These are phyloP conservation scores for Diaporthe longicolla DNA, from an alignment of 2,329 filamentous ascomycete genomes.

Conservation along the genomic window DNA sequence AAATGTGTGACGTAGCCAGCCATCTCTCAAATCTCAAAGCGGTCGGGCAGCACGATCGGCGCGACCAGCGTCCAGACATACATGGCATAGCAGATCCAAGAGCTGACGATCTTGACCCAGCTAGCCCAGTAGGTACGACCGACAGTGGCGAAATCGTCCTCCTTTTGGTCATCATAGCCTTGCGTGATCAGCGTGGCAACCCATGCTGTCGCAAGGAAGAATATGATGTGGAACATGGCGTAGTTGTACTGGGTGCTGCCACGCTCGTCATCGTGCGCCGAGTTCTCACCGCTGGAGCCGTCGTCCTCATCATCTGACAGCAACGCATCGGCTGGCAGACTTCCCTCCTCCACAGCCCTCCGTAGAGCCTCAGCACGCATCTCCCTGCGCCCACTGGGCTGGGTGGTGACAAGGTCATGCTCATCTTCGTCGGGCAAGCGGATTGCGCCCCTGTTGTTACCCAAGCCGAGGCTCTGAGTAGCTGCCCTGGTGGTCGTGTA, in stretches of 20 bases:
- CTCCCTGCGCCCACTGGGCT: conserved; percentile 83
- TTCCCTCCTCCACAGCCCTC: conserved; percentile 92
- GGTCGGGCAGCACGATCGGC: conserved; percentile 86
- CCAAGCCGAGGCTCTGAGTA: conserved; percentile 86
- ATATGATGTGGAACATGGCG: conserved; percentile 95
- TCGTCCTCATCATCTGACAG: conserved; percentile 78
- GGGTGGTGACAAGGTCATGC: conserved; percentile 89
- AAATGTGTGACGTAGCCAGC: conserved; percentile 52
- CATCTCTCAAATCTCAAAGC: conserved; percentile 72
- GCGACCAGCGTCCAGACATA: conserved; percentile 95
- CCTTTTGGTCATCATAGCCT: conserved; percentile 72
- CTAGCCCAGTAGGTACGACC: conserved; percentile 97
- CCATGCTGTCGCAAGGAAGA: conserved; percentile 96
- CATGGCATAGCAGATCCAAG: conserved; percentile 95
- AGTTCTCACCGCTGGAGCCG: conserved; percentile 72
- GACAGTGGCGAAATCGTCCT: conserved; percentile 88
- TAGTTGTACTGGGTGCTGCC: conserved; percentile 96
- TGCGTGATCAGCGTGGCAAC: conserved; percentile 89
- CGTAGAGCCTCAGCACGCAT: conserved; percentile 95
- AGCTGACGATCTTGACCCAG: conserved; percentile 98
- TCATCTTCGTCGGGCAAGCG: conserved; percentile 80
- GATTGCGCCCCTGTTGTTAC: conserved; percentile 71
- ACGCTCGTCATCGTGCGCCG: conserved; percentile 88
- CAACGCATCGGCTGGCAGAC: conserved; percentile 90
- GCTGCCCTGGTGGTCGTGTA: conserved; percentile 98